Evolutionary conservation across 306 rosid genomes (phyloP).

Genomic region (Pyrus communis): DNA sequence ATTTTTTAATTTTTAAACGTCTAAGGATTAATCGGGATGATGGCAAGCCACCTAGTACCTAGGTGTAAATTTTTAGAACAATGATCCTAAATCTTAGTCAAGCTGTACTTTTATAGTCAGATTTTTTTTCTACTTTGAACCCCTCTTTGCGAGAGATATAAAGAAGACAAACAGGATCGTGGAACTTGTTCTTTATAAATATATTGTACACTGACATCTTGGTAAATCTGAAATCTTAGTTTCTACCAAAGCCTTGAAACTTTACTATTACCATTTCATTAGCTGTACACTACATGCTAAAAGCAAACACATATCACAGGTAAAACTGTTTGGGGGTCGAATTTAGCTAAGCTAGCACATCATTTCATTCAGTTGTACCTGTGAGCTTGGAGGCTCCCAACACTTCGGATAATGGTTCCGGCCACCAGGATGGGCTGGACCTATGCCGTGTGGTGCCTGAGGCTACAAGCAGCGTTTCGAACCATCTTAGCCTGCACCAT

Average conservation of each 20-base stretch:
- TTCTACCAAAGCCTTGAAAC: background rate
- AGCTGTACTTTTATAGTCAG: no score
- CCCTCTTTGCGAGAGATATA: no score
- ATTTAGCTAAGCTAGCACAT: background rate
- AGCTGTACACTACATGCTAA: background rate
- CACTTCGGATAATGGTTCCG: background rate
- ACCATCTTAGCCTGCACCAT: slow-evolving; percentile 59
- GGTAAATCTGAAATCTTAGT: background rate
- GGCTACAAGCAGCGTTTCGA: slow-evolving; percentile 40
- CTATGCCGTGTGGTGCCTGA: slow-evolving; percentile 22
- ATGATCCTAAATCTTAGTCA: no score
- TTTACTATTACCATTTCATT: background rate
- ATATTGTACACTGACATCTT: background rate
- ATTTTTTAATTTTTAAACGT: no score
- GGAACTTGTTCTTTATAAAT: background rate
- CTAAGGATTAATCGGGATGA: no score
- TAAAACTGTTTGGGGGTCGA: background rate
- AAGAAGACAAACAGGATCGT: no score
- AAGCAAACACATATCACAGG: background rate
- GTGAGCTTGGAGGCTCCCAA: background rate
- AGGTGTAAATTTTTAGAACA: no score
- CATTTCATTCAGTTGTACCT: background rate
- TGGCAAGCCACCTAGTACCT: no score
- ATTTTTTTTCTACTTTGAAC: no score
- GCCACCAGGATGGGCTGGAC: slow-evolving; percentile 6